These are phyloP conservation scores for Rubia tinctorum DNA, from an alignment of 305 asterid genomes.

Conservation along the genomic window DNA sequence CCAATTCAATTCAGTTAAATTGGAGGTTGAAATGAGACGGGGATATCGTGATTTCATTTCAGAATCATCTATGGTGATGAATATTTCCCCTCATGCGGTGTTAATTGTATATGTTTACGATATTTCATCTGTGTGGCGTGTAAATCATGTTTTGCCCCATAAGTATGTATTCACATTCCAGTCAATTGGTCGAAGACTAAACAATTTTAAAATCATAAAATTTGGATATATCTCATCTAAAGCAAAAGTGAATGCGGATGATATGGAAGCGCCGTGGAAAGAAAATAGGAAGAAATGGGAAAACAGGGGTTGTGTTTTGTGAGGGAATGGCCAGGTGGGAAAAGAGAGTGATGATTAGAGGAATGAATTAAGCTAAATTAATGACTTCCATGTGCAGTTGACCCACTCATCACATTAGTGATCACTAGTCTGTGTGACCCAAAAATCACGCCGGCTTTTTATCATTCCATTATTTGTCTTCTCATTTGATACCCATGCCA, in stretches of 20 bases:
- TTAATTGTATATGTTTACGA: too few species aligned
- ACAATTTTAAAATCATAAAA: too few species aligned
- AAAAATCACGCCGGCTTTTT: conserved; percentile 35
- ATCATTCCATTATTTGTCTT: conserved; percentile 9
- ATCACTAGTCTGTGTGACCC: conserved; percentile 27
- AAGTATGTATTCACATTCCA: too few species aligned
- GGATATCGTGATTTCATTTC: too few species aligned
- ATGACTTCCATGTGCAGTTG: conserved; percentile 33
- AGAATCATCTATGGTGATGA: too few species aligned
- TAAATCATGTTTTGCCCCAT: too few species aligned
- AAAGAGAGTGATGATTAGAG: neutral
- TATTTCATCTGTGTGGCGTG: too few species aligned
- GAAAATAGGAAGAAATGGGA: neutral
- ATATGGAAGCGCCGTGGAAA: neutral
- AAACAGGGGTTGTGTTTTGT: neutral
- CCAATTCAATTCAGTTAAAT: too few species aligned
- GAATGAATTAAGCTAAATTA: conserved; percentile 10
- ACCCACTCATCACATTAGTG: conserved; percentile 32
- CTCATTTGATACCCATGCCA: neutral
- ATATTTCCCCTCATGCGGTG: too few species aligned
- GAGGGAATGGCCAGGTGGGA: neutral
- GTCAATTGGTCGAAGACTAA: too few species aligned
- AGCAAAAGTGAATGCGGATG: neutral
- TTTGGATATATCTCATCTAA: neutral
- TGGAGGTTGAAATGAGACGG: too few species aligned